Base-by-base conservation (phyloP, 768 basidiomycete genomes). In the Grammothele lineata region DNA sequence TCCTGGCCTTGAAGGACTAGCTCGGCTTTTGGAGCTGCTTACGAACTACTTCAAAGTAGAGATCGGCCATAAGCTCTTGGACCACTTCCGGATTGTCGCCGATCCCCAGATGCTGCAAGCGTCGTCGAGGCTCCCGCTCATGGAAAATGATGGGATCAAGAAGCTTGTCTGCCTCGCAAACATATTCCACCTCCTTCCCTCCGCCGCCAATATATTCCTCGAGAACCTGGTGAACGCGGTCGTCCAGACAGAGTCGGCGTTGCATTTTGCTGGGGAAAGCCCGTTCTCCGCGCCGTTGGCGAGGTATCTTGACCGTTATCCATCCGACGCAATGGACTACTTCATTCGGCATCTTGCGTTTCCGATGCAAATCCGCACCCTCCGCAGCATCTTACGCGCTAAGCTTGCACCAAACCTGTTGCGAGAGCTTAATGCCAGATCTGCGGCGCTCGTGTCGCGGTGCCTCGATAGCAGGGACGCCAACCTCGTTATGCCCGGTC, bases 11-110 rank as follows among this genome's bases (percentile, higher is more conserved):
- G 93, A 99, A 64, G 96, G 96, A 3, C 73, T 99, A 19, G 95
- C 94, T 11, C 84, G 95, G 11, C 77, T 99, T 40, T 73, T 99
- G 40, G 92, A 96, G 64, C 77, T 99, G 6, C 70, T 99, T 45
- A 96, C 93, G 32, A 97, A 97, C 64, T 98, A 99, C 69, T 99
- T 99, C 82, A 98, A 97, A 65, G 95, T 99, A 15, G 96, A 99
- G 70, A 98, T 99, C 50, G 96, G 96, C 0, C 81, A 90, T 65
- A 99, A 99, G 67, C 80, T 99, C 6, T 74, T 99, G 18, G 96
- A 98, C 58, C 96, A 99, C 63, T 97, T 95, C 69, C 84, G 86
- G 35, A 82, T 87, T 30, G 85, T 99, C 18, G 90, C 95, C 21
- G 92, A 95, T 59, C 86, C 91, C 12, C 83, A 85, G 54, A 84